Evolutionary conservation across 805 yeast genomes (phyloP).

Genomic region (Zygosaccharomyces bisporus): DNA sequence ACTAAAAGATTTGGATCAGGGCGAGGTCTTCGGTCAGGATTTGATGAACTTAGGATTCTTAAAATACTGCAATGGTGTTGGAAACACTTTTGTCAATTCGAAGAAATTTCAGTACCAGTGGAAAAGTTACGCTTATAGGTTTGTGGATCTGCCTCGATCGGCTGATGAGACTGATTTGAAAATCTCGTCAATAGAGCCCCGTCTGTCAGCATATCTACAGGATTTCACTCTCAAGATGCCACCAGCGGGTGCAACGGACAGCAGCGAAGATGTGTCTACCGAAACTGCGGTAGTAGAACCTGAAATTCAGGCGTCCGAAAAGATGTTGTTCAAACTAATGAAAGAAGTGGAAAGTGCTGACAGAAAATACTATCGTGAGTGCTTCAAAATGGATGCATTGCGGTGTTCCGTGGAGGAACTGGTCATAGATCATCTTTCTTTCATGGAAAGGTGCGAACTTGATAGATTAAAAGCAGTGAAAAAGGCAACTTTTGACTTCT

Average conservation of each 20-base stretch:
- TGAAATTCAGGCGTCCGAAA: slow-evolving; percentile 34
- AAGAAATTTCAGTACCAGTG: slow-evolving; percentile 76
- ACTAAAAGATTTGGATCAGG: slow-evolving; percentile 45
- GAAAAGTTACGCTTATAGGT: slow-evolving; percentile 63
- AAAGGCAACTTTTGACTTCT: slow-evolving; percentile 68
- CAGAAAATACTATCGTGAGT: slow-evolving; percentile 48
- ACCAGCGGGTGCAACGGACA: slow-evolving; percentile 3
- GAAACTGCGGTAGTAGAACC: slow-evolving; percentile 19
- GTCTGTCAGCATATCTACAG: slow-evolving; percentile 16
- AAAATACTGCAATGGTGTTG: slow-evolving; percentile 52
- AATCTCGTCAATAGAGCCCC: slow-evolving; percentile 14
- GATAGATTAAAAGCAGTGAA: slow-evolving; percentile 75
- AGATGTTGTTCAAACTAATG: slow-evolving; percentile 48
- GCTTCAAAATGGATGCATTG: slow-evolving; percentile 55
- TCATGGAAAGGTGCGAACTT: slow-evolving; percentile 78
- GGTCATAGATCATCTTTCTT: slow-evolving; percentile 64
- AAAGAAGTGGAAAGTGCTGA: slow-evolving; percentile 61
- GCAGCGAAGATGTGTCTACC: slow-evolving; percentile 1
- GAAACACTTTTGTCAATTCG: slow-evolving; percentile 71
- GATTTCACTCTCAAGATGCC: slow-evolving; percentile 18
- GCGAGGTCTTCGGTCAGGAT: slow-evolving; percentile 74
- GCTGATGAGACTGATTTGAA: slow-evolving; percentile 14
- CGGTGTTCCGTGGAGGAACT: slow-evolving; percentile 74
- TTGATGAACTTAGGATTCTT: slow-evolving; percentile 58
- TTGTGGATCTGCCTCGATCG: slow-evolving; percentile 40